Percentiles rank a stretch among this genome's conserved stretches.
phyloP scores from a whole-genome alignment of 352 stramenopile species.

The Phytophthora sp. region DNA sequence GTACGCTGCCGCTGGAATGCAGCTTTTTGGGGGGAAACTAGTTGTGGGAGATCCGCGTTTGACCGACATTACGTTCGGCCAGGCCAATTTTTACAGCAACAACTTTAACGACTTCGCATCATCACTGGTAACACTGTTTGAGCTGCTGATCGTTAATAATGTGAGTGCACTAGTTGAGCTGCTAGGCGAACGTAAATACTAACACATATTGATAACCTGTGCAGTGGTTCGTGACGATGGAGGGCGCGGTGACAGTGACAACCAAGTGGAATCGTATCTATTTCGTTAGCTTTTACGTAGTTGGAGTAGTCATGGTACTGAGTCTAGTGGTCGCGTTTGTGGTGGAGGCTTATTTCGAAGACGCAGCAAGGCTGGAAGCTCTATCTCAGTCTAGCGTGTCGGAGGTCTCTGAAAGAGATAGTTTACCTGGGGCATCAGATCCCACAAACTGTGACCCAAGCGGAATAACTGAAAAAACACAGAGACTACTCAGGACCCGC shows the following conservation, averaged over 20 bases:
- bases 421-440: not conserved
- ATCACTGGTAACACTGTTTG: conserved; percentile 69
- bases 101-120: conserved; percentile 83
- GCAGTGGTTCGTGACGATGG: conserved; percentile 76
- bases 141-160: conserved; percentile 82
- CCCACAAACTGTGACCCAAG: not conserved
- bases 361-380: conserved; percentile 2
- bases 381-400: not conserved
- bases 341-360: conserved; percentile 65
- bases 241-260: conserved; percentile 61
- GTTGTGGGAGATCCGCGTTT: conserved; percentile 41
- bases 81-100: conserved; percentile 66
- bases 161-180: conserved; percentile 26
- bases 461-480: not conserved
- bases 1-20: conserved; percentile 64
- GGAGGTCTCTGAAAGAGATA: not conserved
- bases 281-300: conserved; percentile 78
- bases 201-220: conserved; percentile 1
- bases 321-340: conserved; percentile 78
- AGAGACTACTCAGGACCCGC: conserved; percentile 20
- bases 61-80: conserved; percentile 45
- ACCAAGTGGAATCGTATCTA: conserved; percentile 63
- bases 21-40: conserved; percentile 70
- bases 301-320: conserved; percentile 74
- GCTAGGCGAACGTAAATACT: not conserved